These are phyloP conservation scores for Posidonia oceanica DNA, from an alignment of 116 monocot genomes.

Conservation along the genomic window DNA sequence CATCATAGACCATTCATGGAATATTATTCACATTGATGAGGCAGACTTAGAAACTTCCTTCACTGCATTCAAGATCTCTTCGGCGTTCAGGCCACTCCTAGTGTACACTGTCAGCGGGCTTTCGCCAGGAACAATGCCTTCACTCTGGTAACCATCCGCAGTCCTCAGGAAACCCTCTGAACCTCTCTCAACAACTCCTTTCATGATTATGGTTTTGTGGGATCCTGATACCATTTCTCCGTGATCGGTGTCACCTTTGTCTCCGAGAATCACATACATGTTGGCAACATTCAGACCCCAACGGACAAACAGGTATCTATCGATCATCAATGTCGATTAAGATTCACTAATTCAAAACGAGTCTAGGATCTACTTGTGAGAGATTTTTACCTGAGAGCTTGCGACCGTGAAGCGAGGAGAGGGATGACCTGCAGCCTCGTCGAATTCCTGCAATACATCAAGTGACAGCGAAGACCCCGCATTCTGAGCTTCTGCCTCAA, in stretches of 20 bases:
- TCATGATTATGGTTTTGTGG: slow-evolving; percentile 83
- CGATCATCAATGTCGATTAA: not conserved
- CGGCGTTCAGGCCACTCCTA: slow-evolving; percentile 32
- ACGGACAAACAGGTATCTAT: slow-evolving; percentile 84
- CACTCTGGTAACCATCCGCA: slow-evolving; percentile 57
- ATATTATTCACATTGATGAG: too few relatives aligned
- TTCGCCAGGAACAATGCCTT: slow-evolving; percentile 71
- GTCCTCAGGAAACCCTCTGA: slow-evolving; percentile 61
- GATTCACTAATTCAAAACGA: too few relatives aligned
- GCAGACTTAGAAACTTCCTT: slow-evolving; percentile 50
- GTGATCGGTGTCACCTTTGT: slow-evolving; percentile 75
- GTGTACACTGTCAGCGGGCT: slow-evolving; percentile 55
- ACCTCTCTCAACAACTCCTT: slow-evolving; percentile 53
- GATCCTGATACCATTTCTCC: slow-evolving; percentile 73
- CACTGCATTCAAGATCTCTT: slow-evolving; percentile 55
- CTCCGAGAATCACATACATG: slow-evolving; percentile 84
- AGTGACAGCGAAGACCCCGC: slow-evolving; percentile 75
- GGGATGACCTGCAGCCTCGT: slow-evolving; percentile 79
- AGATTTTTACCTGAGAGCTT: slow-evolving; percentile 62
- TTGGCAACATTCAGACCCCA: slow-evolving; percentile 79
- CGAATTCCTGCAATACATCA: slow-evolving; percentile 86
- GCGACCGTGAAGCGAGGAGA: slow-evolving; percentile 78
- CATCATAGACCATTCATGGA: too few relatives aligned
- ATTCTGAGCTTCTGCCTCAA: slow-evolving; percentile 70
- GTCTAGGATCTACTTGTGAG: too few relatives aligned